Percentiles rank a stretch among this genome's conserved stretches.
Conservation (phyloP, 805 yeast species). For the Ogataea paradorogensis region DNA sequence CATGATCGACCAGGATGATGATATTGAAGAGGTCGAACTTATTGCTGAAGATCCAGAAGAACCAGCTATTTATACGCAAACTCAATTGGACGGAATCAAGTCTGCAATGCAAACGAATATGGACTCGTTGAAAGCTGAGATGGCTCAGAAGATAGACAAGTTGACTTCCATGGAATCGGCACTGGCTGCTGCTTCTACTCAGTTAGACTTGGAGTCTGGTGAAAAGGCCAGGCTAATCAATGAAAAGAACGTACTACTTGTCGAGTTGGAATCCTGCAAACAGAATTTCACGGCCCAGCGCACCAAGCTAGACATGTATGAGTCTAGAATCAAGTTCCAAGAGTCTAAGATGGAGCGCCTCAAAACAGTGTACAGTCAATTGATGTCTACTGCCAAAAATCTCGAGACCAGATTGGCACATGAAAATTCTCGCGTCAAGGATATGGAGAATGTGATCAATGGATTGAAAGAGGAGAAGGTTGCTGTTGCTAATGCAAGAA, state of each 20-base stretch:
- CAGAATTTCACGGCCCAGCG: conserved; percentile 11
- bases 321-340: conserved; percentile 11
- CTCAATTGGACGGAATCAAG: conserved; percentile 24
- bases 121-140: conserved; percentile 7
- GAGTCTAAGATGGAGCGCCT: conserved; percentile 20
- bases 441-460: conserved; percentile 20
- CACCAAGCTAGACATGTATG: conserved; percentile 11
- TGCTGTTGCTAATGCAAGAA: conserved; percentile 19
- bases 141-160: conserved; percentile 16
- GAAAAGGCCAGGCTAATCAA: conserved; percentile 17
- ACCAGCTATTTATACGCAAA: conserved; percentile 14
- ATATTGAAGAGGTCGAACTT: conserved; percentile 14
- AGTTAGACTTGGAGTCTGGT: conserved; percentile 6
- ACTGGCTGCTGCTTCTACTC: conserved; percentile 2
- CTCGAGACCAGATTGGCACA: conserved; percentile 16
- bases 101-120: conserved; percentile 14
- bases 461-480: conserved; percentile 25
- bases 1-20: conserved; percentile 22
- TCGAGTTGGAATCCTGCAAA: conserved; percentile 21
- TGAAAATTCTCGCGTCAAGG: conserved; percentile 10
- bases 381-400: conserved; percentile 21
- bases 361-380: conserved; percentile 17
- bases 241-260: conserved; percentile 15
- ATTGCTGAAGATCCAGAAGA: conserved; percentile 17
- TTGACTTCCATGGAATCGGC: conserved; percentile 3